Evolutionary conservation across 257 asterid species (phyloP).

Genomic region (Thymus mandschuricus): DNA sequence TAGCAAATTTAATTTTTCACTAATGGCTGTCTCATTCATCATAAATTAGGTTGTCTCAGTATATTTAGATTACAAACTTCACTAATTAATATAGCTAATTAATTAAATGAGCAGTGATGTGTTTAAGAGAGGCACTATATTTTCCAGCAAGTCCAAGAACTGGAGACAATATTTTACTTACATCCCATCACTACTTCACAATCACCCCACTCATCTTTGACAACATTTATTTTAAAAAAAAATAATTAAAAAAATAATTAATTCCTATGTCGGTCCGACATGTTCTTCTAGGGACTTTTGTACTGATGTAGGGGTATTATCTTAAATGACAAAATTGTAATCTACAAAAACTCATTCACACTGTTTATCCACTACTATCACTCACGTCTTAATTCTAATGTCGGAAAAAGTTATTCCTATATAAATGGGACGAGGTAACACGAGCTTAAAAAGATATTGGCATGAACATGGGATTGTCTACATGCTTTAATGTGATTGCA

Average conservation of each 20-base stretch:
- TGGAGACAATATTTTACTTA: constrained; percentile 1
- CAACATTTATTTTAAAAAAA: constrained; percentile 20
- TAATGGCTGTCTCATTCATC: constrained; percentile 24
- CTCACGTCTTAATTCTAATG: no score
- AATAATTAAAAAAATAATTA: no score
- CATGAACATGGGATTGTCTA: constrained; percentile 23
- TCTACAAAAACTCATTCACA: no score
- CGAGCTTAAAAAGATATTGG: constrained; percentile 31
- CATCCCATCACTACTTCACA: constrained; percentile 52
- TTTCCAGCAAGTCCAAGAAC: not conserved
- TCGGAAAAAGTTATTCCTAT: no score
- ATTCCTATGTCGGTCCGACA: no score
- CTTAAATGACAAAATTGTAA: no score
- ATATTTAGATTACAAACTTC: constrained; percentile 10
- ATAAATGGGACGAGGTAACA: no score
- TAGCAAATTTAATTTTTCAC: not conserved
- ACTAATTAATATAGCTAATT: constrained; percentile 1
- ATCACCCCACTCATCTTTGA: constrained; percentile 41
- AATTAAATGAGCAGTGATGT: constrained; percentile 12
- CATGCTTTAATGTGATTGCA: constrained; percentile 26
- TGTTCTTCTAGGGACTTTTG: no score
- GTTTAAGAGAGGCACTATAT: not conserved
- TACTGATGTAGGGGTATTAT: no score
- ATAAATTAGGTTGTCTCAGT: constrained; percentile 9
- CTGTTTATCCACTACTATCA: no score